Percentiles rank a stretch among this genome's conserved stretches.
Conservation (phyloP, 1,284 basidiomycete genomes). For the Tilletia horrida region DNA sequence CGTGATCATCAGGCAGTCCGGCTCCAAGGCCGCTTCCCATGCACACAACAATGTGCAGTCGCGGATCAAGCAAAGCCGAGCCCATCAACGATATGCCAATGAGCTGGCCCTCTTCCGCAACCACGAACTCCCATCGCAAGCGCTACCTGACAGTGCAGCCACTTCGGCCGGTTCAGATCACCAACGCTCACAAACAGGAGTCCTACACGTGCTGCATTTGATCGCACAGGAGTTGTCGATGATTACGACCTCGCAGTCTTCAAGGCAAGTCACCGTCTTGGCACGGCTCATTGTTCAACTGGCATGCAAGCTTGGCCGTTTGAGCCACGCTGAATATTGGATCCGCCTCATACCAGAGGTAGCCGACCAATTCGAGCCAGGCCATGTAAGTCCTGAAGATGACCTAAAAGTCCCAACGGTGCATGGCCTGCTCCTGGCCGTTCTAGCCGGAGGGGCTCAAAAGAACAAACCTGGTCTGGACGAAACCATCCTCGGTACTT, state of each 20-base stretch:
- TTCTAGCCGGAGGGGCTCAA: background rate
- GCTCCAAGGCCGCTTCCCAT: background rate
- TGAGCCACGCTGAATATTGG: slow-evolving; percentile 11
- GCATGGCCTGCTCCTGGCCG: background rate
- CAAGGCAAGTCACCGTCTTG: slow-evolving; percentile 15
- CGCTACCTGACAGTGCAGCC: background rate
- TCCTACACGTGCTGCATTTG: slow-evolving; percentile 33
- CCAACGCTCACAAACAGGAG: background rate
- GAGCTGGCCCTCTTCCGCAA: background rate
- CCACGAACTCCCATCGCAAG: background rate
- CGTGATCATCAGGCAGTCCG: background rate
- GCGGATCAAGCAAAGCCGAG: background rate
- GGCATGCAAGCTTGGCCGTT: slow-evolving; percentile 6
- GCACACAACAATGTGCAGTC: background rate
- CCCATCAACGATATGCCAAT: background rate
- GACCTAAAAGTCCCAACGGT: background rate
- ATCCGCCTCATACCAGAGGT: background rate
- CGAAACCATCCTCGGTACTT: background rate
- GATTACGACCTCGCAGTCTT: slow-evolving; percentile 21
- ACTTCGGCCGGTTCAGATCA: background rate
- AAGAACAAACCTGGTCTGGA: background rate
- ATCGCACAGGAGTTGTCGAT: slow-evolving; percentile 32
- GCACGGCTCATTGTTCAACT: background rate
- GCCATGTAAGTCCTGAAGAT: background rate
- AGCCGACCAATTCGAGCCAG: background rate